Conservation (phyloP, 345 rosid species). For the Hibiscus syriacus region DNA sequence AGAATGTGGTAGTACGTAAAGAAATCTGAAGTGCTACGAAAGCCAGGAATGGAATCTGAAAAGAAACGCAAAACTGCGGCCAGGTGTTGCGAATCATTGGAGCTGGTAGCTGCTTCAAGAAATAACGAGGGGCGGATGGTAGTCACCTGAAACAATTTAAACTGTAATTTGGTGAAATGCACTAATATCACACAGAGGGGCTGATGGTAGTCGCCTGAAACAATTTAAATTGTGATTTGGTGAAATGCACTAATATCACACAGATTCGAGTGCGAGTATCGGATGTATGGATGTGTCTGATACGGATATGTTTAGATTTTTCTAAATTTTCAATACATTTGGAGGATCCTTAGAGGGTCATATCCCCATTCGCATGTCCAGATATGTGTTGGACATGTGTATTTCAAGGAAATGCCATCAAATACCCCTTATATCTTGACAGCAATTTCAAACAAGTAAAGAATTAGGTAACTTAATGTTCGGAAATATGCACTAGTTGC, state of each 20-base stretch:
- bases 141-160: slow-evolving; percentile 45
- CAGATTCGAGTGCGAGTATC: too few species aligned
- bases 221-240: background rate
- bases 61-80: slow-evolving; percentile 92
- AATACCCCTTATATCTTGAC: background rate
- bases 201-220: slow-evolving; percentile 62
- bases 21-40: slow-evolving; percentile 55
- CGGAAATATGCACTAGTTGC: background rate
- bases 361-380: background rate
- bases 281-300: too few species aligned
- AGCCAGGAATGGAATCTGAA: slow-evolving; percentile 68
- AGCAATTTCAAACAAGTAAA: slow-evolving; percentile 1
- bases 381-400: background rate
- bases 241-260: background rate
- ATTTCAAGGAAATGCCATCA: background rate
- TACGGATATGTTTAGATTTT: background rate
- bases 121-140: slow-evolving; percentile 62
- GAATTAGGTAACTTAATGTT: background rate
- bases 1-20: slow-evolving; percentile 48
- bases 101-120: slow-evolving; percentile 72
- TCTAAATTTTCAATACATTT: background rate
- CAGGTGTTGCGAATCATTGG: slow-evolving; percentile 62
- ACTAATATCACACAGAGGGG: too few species aligned
- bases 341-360: background rate
- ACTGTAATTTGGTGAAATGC: background rate